Base-by-base conservation (phyloP, 257 asterid species). In the Linaria vulgaris region DNA sequence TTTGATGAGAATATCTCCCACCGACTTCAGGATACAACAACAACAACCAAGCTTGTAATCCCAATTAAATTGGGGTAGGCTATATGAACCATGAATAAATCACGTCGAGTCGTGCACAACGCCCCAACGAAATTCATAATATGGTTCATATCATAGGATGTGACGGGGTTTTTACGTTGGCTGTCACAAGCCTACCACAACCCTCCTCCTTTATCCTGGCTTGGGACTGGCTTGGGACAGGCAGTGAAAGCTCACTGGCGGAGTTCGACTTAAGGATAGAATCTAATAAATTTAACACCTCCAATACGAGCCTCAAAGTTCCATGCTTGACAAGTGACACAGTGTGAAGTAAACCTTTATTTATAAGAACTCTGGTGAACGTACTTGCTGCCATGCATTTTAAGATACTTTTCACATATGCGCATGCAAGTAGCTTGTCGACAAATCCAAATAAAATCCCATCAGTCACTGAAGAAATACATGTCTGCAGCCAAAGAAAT, bases 401-500 rank as follows among this genome's bases (percentile, higher is more conserved):
- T 23, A 88, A 37, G 70, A 91, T 74, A 74, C 68, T 71, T 66
- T 76, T 88, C 78, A 91, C 80, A n/a, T 66, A 69, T 54, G 80
- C 79, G 61, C 70, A 61, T 37, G 82, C 52, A 55, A 83, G 85
- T 39, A 70, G 74, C 72, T 73, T 80, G 63, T 76, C 80, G 55
- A 64, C 17, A 67, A 74, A 79, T 39, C 75, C 82, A 67, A 73
- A 73, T n/a, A 79, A 55, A 72, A 81, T 73, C 68, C 91, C 95
- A 62, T 79, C 79, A 58, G 80, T 70, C 43, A 87, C 94, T 6
- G 97, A 78, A 25, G 82, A 81, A 74, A 92, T 71, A n/a, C 51
- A 88, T 87, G 67, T 85, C 78, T 63, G 98, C 95, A 79, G 98
- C 97, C 79, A 86, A 77, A 22, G 88, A 85, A 73, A 85, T 72